Base-by-base conservation (phyloP, 2,329 filamentous ascomycete species). In the Cryphonectria nitschkei region DNA sequence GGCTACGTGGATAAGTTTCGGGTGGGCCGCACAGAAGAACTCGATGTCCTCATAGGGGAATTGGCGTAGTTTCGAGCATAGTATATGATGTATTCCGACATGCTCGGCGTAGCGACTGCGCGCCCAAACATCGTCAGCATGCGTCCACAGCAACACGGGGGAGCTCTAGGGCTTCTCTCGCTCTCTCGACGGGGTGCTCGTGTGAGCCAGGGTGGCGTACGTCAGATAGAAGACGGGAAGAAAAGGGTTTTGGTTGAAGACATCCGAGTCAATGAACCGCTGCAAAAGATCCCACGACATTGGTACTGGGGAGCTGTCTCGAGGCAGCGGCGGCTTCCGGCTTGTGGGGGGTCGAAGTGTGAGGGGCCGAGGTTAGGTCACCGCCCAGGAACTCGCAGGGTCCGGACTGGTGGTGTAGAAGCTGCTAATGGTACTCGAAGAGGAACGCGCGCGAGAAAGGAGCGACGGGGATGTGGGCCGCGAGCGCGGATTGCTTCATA, bases 11-110 rank as follows among this genome's bases (percentile, higher is more conserved):
- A 13, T 22, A 26, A 16, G 52, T 11, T 63, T n/a, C 56, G 32
- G 41, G 39, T 43, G 32, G 19, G 11, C 39, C 67, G 32, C 37
- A 68, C 67, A 87, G 85, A 95, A 96, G 89, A 96, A 96, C 82
- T 96, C 93, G 80, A 96, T 95, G 82, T 96, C 93, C 84, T 94
- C 92, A 83, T 95, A 96, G 74, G 92, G 92, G 79, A 96, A 96
- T 81, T 93, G 92, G 79, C 93, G 92, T 79, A 96, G 87, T 88
- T 96, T 96, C 77, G 91, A 92, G 85, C 93, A 95, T 74, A 96
- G 89, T 73, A 94, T 92, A 85, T 95, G 94, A 83, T 95, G 93
- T 79, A 96, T 95, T 77, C 93, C 93, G 80, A 96, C 92, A 86
- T 96, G 92, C 82, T 95, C 91, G 80, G 93, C 92, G 84, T 96